Conservation (phyloP, 2,329 filamentous ascomycete genomes). For the Coleophoma cylindrospora region DNA sequence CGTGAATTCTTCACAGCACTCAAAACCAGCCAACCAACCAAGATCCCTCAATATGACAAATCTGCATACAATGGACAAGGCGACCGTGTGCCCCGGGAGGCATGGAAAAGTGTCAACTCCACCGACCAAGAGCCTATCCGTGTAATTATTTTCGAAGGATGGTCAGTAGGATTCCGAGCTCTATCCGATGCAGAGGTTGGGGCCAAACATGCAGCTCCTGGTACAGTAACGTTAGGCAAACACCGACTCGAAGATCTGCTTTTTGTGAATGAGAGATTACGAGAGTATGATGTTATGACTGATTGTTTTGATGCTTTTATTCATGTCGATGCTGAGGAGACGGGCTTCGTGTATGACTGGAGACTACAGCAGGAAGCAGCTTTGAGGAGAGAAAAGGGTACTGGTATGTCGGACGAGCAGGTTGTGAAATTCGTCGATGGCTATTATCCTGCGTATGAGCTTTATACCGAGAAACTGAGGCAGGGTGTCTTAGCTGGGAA, state of each 20-base stretch:
- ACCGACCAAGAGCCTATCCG: conserved; percentile 21
- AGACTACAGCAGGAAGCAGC: conserved; percentile 58
- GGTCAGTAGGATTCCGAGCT: conserved; percentile 65
- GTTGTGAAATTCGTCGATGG: conserved; percentile 63
- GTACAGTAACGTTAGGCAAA: conserved; percentile 41
- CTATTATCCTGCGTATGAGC: conserved; percentile 48
- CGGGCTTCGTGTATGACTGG: conserved; percentile 63
- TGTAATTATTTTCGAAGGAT: conserved; percentile 66
- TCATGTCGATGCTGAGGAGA: conserved; percentile 58
- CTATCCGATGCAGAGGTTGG: conserved; percentile 40
- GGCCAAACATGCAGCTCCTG: conserved; percentile 31
- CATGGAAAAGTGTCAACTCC: conserved; percentile 43
- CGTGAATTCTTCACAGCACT: conserved; percentile 48
- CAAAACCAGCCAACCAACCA: conserved; percentile 36
- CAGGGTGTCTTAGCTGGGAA: conserved; percentile 37
- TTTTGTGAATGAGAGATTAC: conserved; percentile 54
- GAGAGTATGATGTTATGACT: conserved; percentile 53
- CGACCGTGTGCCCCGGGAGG: conserved; percentile 46
- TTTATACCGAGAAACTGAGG: conserved; percentile 44
- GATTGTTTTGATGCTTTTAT: conserved; percentile 57
- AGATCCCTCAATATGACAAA: conserved; percentile 64
- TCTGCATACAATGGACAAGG: conserved; percentile 57
- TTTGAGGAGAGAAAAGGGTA: conserved; percentile 49
- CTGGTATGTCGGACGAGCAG: conserved; percentile 61
- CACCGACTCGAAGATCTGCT: conserved; percentile 50